Base-by-base conservation (phyloP, 2,329 filamentous ascomycete genomes). In the Fusarium denticulatum region DNA sequence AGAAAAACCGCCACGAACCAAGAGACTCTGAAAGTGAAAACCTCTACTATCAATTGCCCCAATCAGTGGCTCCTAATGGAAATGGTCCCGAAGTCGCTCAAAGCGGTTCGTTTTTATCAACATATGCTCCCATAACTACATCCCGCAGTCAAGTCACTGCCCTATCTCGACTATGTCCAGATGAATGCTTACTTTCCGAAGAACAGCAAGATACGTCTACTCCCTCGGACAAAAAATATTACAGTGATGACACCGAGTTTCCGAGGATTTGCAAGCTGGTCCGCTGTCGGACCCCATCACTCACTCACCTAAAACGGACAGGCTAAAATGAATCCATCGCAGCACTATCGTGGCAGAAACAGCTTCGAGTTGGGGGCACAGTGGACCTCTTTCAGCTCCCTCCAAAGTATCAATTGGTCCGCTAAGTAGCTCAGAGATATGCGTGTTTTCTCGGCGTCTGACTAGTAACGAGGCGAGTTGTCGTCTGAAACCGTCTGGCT, bases 201-300 rank as follows among this genome's bases (percentile, higher is more conserved):
- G 91, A 83, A 74, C 87, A 91, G 28, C 22, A n/a, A 37, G 22
- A 91, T 91, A 0, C 85, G 86, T 5, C 91, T 80, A 62, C 90
- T 87, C 76, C 87, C n/a, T 88, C 83, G 20, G 26, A 30, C 20
- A 26, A 34, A 26, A 34, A 47, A 7, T 37, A 16, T 56, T 12
- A 43, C 15, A 24, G 36, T 46, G 43, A 57, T 63, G 50, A 65
- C 46, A 28, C 62, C 59, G 57, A 72, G 24, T 50, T 56, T n/a
- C 71, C 58, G 61, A 74, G 28, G 26, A 37, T 42, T 63, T 30
- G 52, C 43, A 47, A 42, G 30, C 34, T 46, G 26, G 45, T 76
- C 74, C 74, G 74, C 60, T 66, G 61, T 47, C 60, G 36, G 64
- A 43, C 59, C 60, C 46, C 42, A 20, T 45, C 42, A 14, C 42